These are phyloP conservation scores for Penicillium alfredii DNA, from an alignment of 495 filamentous ascomycete genomes.

Conservation along the genomic window DNA sequence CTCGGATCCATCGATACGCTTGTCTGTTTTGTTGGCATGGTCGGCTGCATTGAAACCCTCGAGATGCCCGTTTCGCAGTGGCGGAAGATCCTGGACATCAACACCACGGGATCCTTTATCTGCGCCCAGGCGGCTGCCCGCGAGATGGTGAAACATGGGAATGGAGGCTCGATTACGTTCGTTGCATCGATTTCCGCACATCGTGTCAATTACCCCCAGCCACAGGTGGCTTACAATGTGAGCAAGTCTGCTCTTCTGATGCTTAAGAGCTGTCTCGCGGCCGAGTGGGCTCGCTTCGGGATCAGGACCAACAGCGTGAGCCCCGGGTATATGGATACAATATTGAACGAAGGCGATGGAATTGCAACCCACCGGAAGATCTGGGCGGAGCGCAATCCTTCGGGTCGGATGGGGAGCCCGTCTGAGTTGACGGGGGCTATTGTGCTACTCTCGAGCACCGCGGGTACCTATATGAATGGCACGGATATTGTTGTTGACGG, in stretches of 20 bases:
- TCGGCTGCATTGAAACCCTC: constrained; percentile 51
- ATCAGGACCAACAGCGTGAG: constrained; percentile 66
- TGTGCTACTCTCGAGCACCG: constrained; percentile 70
- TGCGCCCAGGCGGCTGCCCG: constrained; percentile 59
- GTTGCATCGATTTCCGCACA: constrained; percentile 64
- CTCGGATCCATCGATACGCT: constrained; percentile 54
- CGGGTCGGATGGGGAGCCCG: constrained; percentile 62
- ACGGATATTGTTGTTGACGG: constrained; percentile 55
- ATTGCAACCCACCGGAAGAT: constrained; percentile 59
- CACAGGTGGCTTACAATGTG: constrained; percentile 65
- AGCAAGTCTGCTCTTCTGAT: constrained; percentile 59
- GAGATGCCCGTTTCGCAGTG: constrained; percentile 51
- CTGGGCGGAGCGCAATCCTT: constrained; percentile 71
- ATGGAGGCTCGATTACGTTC: constrained; percentile 59
- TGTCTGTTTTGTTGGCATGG: constrained; percentile 63
- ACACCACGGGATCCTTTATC: constrained; percentile 62
- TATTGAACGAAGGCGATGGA: constrained; percentile 48
- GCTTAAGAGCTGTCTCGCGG: constrained; percentile 56
- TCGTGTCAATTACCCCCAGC: constrained; percentile 61
- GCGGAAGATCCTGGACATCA: constrained; percentile 58
- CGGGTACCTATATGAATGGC: constrained; percentile 72
- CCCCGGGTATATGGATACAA: constrained; percentile 77
- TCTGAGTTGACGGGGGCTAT: constrained; percentile 76
- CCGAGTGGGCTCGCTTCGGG: constrained; percentile 57
- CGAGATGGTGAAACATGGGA: constrained; percentile 44